Percentiles rank a stretch among this genome's conserved stretches.
Conservation (phyloP, 768 basidiomycete species). For the Leccinum truebloodii region DNA sequence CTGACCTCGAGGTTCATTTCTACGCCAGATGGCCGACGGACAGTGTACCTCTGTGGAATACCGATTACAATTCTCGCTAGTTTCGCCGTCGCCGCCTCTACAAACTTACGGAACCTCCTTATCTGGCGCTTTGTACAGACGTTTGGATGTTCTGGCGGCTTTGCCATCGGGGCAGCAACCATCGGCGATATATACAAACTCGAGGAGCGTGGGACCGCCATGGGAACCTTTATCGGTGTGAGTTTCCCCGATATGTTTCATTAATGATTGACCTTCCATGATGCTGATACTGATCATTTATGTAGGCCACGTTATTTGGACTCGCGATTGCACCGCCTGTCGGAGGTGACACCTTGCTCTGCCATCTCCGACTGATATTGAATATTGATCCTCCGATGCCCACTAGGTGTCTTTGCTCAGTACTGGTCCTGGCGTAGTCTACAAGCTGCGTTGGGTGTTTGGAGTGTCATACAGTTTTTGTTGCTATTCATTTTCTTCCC, state of each 20-base stretch:
- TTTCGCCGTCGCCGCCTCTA: slow-evolving; percentile 55
- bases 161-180: slow-evolving; percentile 57
- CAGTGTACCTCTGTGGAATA: slow-evolving; percentile 57
- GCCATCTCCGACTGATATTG: background rate
- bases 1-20: slow-evolving; percentile 1
- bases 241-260: slow-evolving; percentile 6
- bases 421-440: slow-evolving; percentile 69
- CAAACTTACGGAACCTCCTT: slow-evolving; percentile 46
- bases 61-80: slow-evolving; percentile 62
- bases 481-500: slow-evolving; percentile 52
- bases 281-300: background rate
- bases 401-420: slow-evolving; percentile 48
- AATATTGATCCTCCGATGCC: background rate
- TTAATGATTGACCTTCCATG: background rate
- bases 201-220: slow-evolving; percentile 60
- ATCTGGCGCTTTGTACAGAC: slow-evolving; percentile 67
- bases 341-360: slow-evolving; percentile 42
- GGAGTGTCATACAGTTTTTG: slow-evolving; percentile 41
- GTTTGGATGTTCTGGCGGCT: slow-evolving; percentile 57
- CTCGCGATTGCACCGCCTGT: slow-evolving; percentile 60
- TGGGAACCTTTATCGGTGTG: slow-evolving; percentile 61
- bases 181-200: slow-evolving; percentile 68
- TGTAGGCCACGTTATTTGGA: slow-evolving; percentile 51
- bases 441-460: slow-evolving; percentile 47
- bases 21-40: slow-evolving; percentile 59